These are phyloP conservation scores for Discostella stelligeroides DNA, from an alignment of 108 stramenopile genomes.

Conservation along the genomic window DNA sequence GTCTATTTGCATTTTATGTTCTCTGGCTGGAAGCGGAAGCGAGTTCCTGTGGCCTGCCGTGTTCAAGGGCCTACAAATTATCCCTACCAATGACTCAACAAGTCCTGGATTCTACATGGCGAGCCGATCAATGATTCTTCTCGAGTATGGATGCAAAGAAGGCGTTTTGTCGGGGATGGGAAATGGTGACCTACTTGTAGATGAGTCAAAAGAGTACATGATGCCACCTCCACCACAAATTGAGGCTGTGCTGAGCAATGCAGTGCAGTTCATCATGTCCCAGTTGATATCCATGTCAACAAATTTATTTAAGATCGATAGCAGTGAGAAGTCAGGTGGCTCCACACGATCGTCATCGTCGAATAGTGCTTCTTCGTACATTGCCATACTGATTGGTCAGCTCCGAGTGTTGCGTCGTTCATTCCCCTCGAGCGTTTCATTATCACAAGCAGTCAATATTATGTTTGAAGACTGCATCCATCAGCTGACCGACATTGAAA, in stretches of 20 bases:
- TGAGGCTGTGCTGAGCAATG: conserved; percentile 66
- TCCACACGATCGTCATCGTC: conserved; percentile 46
- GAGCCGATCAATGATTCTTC: conserved; percentile 58
- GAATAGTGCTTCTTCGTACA: conserved; percentile 41
- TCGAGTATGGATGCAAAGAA: conserved; percentile 74
- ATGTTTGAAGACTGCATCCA: conserved; percentile 39
- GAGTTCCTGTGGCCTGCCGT: conserved; percentile 83
- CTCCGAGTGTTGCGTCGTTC: conserved; percentile 55
- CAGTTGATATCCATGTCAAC: conserved; percentile 49
- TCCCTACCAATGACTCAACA: conserved; percentile 28
- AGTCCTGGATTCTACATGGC: conserved; percentile 22
- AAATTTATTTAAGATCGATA: conserved; percentile 5
- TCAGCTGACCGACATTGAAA: conserved; percentile 8
- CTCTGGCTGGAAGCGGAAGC: conserved; percentile 40
- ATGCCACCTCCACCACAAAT: conserved; percentile 78
- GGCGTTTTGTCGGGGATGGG: conserved; percentile 71
- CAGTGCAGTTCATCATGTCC: conserved; percentile 62
- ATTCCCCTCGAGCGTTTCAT: conserved; percentile 64
- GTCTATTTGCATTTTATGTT: conserved; percentile 31
- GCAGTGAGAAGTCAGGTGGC: conserved; percentile 19
- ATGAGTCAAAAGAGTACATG: conserved; percentile 54
- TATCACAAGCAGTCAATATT: conserved; percentile 48
- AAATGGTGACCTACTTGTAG: conserved; percentile 78
- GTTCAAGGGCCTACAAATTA: conserved; percentile 63
- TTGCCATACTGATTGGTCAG: conserved; percentile 54